Evolutionary conservation across 495 filamentous ascomycete genomes (phyloP), one percentile per base, ranked within the genome.

Genomic region (Talaromyces nanjingensis): DNA sequence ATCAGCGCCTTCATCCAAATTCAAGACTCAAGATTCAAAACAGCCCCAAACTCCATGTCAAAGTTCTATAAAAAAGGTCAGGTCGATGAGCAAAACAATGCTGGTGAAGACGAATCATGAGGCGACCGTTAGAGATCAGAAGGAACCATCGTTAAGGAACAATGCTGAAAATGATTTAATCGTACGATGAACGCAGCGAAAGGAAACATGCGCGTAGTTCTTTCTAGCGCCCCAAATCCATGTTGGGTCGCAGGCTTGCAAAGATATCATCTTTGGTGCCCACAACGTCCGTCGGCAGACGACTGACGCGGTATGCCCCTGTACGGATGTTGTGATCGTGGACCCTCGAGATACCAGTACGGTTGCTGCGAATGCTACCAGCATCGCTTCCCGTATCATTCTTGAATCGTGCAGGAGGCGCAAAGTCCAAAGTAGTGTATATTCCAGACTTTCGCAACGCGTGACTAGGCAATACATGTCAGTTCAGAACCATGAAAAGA

Each of bases 381-480:
- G 91, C 83, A 66, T 98, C 94, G 69, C 92, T 97, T 55, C 72
- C 81, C 61, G 75, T 77, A 59, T 92, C 91, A 66, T 89, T 89
- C 73, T 83, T 89, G 76, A 96, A 93, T 60, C 90, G 89, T 60
- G 88, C 86, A 47, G 92, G 93, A 27, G 93, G 93, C n/a, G 93
- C 92, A 73, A 98, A 98, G 76, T 98, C 96, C 31, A 98, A 84
- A 11, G 79, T 88, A 2, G 93, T 96, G 72, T 91, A 98, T 4
- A 92, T 91, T 67, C 88, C 84, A 3, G 93, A 97, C 72, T 94
- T 97, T 67, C 91, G 88, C 60, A 98, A 85, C 55, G 87, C 74
- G 76, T 97, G 90, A 20, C 91, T 94, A 65, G 14, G 58, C 9
- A n/a, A 53, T 47, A 20, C 12, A 18, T 14, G 64, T 80, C 67